Evolutionary conservation across 2,329 filamentous ascomycete species (phyloP).

Genomic region (Penicillium oxalicum): DNA sequence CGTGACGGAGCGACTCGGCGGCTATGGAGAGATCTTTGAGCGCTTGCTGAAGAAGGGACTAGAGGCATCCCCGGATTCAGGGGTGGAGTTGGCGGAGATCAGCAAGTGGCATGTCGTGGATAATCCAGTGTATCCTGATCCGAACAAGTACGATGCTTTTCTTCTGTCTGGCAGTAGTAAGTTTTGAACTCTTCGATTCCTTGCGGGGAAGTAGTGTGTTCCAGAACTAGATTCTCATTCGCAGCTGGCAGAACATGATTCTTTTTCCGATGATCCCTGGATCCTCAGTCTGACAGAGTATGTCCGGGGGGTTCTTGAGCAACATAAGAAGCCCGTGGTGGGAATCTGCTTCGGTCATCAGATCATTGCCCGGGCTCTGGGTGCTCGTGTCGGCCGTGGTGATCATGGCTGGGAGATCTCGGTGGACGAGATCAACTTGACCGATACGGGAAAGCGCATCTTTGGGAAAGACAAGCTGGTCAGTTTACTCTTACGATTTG

Average conservation of each 20-base stretch:
- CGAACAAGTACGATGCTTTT: slow-evolving; percentile 21
- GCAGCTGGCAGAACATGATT: slow-evolving; percentile 27
- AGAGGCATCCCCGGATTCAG: slow-evolving; percentile 4
- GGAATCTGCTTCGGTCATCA: slow-evolving; percentile 49
- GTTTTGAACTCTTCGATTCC: slow-evolving; percentile 1
- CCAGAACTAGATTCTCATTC: too few relatives aligned
- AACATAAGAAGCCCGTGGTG: slow-evolving; percentile 30
- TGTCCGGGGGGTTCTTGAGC: slow-evolving; percentile 23
- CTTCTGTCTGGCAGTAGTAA: slow-evolving; percentile 29
- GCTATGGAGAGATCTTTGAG: slow-evolving; percentile 26
- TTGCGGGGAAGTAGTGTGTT: too few relatives aligned
- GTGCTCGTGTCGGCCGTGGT: slow-evolving; percentile 34
- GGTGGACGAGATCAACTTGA: slow-evolving; percentile 39
- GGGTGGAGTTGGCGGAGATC: slow-evolving; percentile 4
- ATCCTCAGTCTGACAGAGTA: slow-evolving; percentile 42
- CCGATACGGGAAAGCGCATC: slow-evolving; percentile 36
- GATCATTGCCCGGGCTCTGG: slow-evolving; percentile 42
- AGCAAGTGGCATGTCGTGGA: slow-evolving; percentile 25
- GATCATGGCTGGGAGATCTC: slow-evolving; percentile 44
- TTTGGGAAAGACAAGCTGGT: slow-evolving; percentile 30
- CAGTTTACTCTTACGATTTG: too few relatives aligned
- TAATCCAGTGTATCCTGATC: slow-evolving; percentile 17
- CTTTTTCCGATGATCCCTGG: slow-evolving; percentile 43
- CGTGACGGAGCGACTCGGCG: slow-evolving; percentile 13
- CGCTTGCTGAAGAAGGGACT: slow-evolving; percentile 17